A percentile compares a stretch with the other conserved stretches of the same genome.
Conservation (phyloP, 768 basidiomycete genomes). For the Macrolepiota fuliginosa region DNA sequence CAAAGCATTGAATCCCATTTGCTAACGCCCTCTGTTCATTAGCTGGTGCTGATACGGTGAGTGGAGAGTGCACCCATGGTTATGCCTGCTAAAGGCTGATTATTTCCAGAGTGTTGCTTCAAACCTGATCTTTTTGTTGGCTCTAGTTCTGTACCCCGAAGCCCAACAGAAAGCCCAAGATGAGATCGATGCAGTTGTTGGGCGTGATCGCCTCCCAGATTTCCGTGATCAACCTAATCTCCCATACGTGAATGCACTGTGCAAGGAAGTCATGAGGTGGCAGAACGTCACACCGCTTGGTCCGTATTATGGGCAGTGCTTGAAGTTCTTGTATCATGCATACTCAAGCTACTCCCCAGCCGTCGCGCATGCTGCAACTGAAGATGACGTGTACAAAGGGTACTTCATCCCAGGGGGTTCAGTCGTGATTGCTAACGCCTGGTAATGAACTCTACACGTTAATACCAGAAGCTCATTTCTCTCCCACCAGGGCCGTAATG, state of each 20-base stretch:
- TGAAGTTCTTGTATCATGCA: too few species aligned
- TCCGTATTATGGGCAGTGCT: background rate
- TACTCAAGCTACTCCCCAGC: background rate
- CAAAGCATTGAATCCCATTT: background rate
- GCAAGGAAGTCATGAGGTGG: conserved; percentile 16
- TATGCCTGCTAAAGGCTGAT: background rate
- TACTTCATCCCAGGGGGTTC: conserved; percentile 5
- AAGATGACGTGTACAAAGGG: conserved; percentile 16
- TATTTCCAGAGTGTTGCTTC: conserved; percentile 4
- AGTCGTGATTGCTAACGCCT: background rate
- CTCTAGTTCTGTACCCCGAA: conserved; percentile 16
- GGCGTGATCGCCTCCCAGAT: conserved; percentile 14
- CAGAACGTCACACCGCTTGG: background rate
- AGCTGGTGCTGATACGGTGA: conserved; percentile 12
- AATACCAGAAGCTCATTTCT: background rate
- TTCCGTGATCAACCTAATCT: conserved; percentile 11
- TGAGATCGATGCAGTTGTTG: conserved; percentile 17
- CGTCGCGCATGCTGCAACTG: conserved; percentile 15
- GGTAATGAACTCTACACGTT: background rate
- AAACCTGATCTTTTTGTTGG: conserved; percentile 12
- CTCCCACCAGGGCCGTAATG: conserved; percentile 25
- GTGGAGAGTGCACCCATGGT: background rate
- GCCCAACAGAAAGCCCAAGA: conserved; percentile 15
- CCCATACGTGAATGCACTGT: conserved; percentile 14
- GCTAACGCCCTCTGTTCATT: background rate